Conservation (phyloP, 768 basidiomycete genomes). For the Scleroderma bovista region DNA sequence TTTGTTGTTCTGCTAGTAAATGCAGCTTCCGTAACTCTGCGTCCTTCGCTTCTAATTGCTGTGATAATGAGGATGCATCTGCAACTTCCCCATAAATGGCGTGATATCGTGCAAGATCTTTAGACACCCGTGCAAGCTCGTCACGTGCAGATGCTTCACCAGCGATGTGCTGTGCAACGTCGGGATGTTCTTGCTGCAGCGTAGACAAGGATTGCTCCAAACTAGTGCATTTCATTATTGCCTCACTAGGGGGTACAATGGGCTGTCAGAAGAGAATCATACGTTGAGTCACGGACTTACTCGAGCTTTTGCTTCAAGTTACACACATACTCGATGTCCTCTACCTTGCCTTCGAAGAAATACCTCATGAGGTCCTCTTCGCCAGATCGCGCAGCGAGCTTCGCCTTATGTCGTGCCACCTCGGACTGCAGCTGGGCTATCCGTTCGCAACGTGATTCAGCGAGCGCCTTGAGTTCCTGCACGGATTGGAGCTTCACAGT, state of each 20-base stretch:
- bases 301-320: constrained; percentile 47
- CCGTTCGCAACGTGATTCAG: constrained; percentile 67
- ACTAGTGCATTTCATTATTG: constrained; percentile 44
- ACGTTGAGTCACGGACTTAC: constrained; percentile 34
- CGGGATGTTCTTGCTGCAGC: constrained; percentile 46
- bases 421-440: constrained; percentile 69
- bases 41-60: constrained; percentile 60
- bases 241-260: constrained; percentile 37
- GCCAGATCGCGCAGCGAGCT: constrained; percentile 68
- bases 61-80: constrained; percentile 47
- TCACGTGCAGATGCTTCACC: constrained; percentile 47
- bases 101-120: constrained; percentile 57
- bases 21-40: constrained; percentile 58
- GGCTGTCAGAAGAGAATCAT: constrained; percentile 4
- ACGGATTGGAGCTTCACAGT: constrained; percentile 48
- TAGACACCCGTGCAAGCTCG: constrained; percentile 40
- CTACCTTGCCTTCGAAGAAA: constrained; percentile 51
- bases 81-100: constrained; percentile 56
- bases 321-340: constrained; percentile 47
- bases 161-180: constrained; percentile 45
- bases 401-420: constrained; percentile 62
- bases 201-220: constrained; percentile 46
- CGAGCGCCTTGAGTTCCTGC: constrained; percentile 61
- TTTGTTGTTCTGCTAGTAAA: constrained; percentile 56
- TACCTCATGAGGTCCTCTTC: constrained; percentile 70